phyloP scores from a whole-genome alignment of 805 yeast species.

The Candida orba region DNA sequence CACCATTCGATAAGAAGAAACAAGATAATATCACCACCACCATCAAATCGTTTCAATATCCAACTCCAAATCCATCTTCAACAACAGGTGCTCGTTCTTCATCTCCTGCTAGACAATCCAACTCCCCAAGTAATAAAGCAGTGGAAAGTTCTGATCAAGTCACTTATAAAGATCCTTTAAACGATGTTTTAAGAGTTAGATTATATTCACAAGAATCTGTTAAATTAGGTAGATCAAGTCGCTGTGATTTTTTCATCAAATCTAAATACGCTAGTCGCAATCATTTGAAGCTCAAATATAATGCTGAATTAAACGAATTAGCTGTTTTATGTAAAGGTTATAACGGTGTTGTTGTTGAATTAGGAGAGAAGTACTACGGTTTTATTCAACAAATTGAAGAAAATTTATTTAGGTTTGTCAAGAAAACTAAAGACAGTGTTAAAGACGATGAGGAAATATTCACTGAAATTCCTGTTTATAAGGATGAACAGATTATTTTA shows the following conservation, averaged over 20 bases:
- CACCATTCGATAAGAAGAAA: slow-evolving; percentile 13
- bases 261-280: slow-evolving; percentile 57
- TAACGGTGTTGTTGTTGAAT: slow-evolving; percentile 67
- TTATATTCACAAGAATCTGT: slow-evolving; percentile 15
- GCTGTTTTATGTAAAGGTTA: slow-evolving; percentile 68
- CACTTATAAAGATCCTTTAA: slow-evolving; percentile 1
- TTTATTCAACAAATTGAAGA: slow-evolving; percentile 16
- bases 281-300: slow-evolving; percentile 49
- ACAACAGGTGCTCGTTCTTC: slow-evolving; percentile 35
- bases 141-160: background rate
- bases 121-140: background rate
- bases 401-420: slow-evolving; percentile 20
- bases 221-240: slow-evolving; percentile 52
- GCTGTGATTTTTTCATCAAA: slow-evolving; percentile 39
- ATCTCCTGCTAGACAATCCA: slow-evolving; percentile 24
- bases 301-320: slow-evolving; percentile 33
- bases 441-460: slow-evolving; percentile 11
- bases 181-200: slow-evolving; percentile 13
- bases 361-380: slow-evolving; percentile 44
- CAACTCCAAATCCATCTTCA: slow-evolving; percentile 71
- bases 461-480: slow-evolving; percentile 43
- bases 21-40: background rate
- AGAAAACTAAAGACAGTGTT: slow-evolving; percentile 7
- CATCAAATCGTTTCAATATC: slow-evolving; percentile 34
- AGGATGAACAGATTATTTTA: slow-evolving; percentile 56